Evolutionary conservation across 257 asterid genomes (phyloP), one percentile per base, ranked within the genome.

Genomic region (Leptodermis oblonga): DNA sequence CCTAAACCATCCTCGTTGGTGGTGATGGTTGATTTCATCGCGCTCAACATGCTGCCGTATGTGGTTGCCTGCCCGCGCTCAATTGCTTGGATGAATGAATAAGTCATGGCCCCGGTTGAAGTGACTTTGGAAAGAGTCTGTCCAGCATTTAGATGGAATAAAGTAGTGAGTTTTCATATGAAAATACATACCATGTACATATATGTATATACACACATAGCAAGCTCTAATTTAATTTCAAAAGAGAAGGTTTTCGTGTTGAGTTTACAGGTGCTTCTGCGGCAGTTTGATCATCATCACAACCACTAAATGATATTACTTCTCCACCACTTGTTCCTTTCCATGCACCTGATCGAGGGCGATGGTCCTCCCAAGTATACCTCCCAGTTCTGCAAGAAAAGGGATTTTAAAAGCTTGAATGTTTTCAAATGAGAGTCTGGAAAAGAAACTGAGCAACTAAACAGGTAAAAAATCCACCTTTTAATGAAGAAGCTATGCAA

Each of bases 281-380:
- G 53, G 99, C 78, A 31, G 89, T 86, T 82, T 94, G 99, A 81
- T 91, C 77, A 71, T 94, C 99, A 45, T 89, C 96, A 69, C 99
- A 94, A 26, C 99, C 97, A 68, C 97, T 94, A 77, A 94, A 94
- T 36, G 97, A 94, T 76, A 94, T 83, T 65, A 82, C 97, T 75
- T 94, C 99, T 68, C 99, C 99, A 17, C 99, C 97, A 26, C 84
- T 91, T 33, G 99, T 87, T 59, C 99, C 99, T 85, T 91, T 94
- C 97, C 96, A 94, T 7, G 81, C 56, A 17, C 99, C 97, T 33
- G 99, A 76, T 66, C 74, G 82, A 20, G 99, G 99, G 11, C 99
- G 97, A 72, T 94, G 99, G 61, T 94, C 97, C 79, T 94, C 97
- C 99, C 99, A 94, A 52, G 73, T 33, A 66, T 83, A 87, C 34